phyloP scores from a whole-genome alignment of 2,329 filamentous ascomycete species.

The Sphaerulina vaccinii region DNA sequence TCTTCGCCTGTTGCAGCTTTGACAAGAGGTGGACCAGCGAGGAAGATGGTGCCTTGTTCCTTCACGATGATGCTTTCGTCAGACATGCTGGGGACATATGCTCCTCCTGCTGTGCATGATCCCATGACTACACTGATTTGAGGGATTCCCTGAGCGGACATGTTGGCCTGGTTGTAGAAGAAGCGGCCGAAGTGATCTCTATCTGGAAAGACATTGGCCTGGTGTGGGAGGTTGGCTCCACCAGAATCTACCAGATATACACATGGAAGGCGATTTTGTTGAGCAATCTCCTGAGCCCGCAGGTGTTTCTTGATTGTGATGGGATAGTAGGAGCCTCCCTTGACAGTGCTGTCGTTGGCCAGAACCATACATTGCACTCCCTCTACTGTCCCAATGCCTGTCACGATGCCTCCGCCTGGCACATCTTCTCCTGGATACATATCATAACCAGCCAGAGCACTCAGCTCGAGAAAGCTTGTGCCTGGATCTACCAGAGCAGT shows the following conservation, averaged over 20 bases:
- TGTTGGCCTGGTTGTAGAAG: constrained; percentile 96
- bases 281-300: constrained; percentile 83
- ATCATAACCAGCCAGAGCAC: constrained; percentile 81
- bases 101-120: constrained; percentile 90
- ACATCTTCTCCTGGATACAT: constrained; percentile 86
- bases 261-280: constrained; percentile 80
- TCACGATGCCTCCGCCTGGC: constrained; percentile 86
- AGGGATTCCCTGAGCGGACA: constrained; percentile 84
- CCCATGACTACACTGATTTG: constrained; percentile 97
- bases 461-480: constrained; percentile 89
- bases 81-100: constrained; percentile 95
- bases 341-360: constrained; percentile 95
- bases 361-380: constrained; percentile 91
- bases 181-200: constrained; percentile 93
- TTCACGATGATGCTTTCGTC: constrained; percentile 97
- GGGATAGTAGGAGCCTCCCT: constrained; percentile 94
- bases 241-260: constrained; percentile 97
- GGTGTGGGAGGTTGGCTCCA: constrained; percentile 90
- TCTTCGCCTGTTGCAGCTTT: constrained; percentile 94
- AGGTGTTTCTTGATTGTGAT: constrained; percentile 98
- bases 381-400: constrained; percentile 84
- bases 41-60: constrained; percentile 94
- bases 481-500: constrained; percentile 85
- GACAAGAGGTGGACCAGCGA: constrained; percentile 89
- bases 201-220: constrained; percentile 94